Percentiles rank a stretch among this genome's conserved stretches.
Conservation (phyloP, 169 alveolate species). For the Eimeria praecox region DNA sequence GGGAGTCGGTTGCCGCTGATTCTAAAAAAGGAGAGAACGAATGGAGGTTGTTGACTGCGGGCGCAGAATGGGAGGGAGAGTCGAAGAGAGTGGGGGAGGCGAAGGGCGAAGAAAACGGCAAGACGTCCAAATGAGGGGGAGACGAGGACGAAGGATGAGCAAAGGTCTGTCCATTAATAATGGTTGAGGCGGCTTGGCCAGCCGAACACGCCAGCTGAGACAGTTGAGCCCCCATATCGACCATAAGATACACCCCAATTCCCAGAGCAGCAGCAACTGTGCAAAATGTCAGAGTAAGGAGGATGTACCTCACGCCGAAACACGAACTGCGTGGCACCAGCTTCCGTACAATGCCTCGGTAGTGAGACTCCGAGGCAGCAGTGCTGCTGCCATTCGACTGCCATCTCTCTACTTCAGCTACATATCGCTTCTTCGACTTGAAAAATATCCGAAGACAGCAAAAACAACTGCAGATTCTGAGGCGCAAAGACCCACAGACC, state of each 20-base stretch:
- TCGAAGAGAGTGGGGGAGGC: slow-evolving; percentile 18
- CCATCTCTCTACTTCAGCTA: neutral
- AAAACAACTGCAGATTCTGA: slow-evolving; percentile 63
- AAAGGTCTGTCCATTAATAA: slow-evolving; percentile 61
- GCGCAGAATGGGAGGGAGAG: neutral
- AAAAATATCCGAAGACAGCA: slow-evolving; percentile 51
- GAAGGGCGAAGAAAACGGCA: slow-evolving; percentile 17
- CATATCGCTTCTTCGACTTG: slow-evolving; percentile 39
- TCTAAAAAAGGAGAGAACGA: neutral
- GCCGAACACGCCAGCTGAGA: slow-evolving; percentile 59
- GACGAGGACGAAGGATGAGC: neutral
- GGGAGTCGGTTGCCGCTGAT: neutral
- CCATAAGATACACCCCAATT: slow-evolving; percentile 4
- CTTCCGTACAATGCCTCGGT: slow-evolving; percentile 20
- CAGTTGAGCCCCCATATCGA: slow-evolving; percentile 33
- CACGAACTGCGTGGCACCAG: slow-evolving; percentile 61
- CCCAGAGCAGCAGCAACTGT: neutral
- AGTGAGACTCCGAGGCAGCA: slow-evolving; percentile 30
- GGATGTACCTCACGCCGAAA: slow-evolving; percentile 26
- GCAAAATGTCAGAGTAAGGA: neutral
- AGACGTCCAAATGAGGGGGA: neutral
- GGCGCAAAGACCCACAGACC: neutral
- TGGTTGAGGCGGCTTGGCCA: slow-evolving; percentile 65
- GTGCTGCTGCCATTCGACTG: slow-evolving; percentile 66
- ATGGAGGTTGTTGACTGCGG: neutral